phyloP scores from a whole-genome alignment of 495 filamentous ascomycete species.

The Tuber borchii region DNA sequence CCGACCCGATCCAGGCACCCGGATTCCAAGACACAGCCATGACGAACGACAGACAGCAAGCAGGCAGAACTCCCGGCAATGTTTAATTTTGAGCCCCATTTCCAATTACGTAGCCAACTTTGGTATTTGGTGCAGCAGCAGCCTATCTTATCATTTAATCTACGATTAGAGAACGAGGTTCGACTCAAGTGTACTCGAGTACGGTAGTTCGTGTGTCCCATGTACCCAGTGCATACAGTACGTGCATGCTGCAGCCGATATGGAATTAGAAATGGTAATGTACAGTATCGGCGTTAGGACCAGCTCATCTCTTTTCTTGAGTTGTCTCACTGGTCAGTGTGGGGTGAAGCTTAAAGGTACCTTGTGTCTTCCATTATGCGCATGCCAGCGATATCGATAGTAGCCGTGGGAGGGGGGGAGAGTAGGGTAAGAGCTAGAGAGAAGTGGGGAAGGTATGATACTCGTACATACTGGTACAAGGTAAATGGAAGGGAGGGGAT shows the following conservation, averaged over 20 bases:
- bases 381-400: neutral
- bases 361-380: neutral
- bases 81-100: slow-evolving; percentile 30
- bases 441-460: neutral
- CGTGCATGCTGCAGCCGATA: neutral
- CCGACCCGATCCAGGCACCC: slow-evolving; percentile 19
- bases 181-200: neutral
- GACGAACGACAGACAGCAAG: neutral
- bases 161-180: neutral
- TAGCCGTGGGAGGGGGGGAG: neutral
- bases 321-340: neutral
- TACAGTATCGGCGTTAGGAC: neutral
- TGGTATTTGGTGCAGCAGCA: neutral
- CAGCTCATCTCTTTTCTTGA: neutral
- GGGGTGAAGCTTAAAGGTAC: neutral
- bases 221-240: neutral
- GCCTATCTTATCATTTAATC: neutral
- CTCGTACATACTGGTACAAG: neutral
- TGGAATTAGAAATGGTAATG: neutral
- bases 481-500: neutral
- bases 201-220: neutral
- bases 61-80: slow-evolving; percentile 12
- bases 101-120: slow-evolving; percentile 1
- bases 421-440: neutral
- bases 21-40: slow-evolving; percentile 6